These are phyloP conservation scores for Scutellaria galericulata DNA, from an alignment of 257 asterid genomes.

Conservation along the genomic window DNA sequence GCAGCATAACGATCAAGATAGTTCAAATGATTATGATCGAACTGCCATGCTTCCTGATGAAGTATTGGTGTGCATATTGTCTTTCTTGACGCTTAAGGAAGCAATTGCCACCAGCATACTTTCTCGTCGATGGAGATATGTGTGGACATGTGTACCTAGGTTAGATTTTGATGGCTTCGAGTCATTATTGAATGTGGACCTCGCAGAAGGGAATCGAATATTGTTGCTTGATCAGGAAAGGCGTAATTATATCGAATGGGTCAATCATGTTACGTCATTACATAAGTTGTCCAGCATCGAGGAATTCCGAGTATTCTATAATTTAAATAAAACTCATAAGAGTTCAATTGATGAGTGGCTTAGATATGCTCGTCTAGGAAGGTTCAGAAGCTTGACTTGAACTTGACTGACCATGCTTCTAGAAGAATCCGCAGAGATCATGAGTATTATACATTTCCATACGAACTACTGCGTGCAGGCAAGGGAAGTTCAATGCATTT, in stretches of 20 bases:
- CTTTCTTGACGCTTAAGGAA: neutral
- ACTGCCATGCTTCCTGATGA: neutral
- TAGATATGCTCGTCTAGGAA: slow-evolving; percentile 15
- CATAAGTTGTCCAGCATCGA: neutral
- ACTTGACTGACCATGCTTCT: neutral
- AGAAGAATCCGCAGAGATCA: neutral
- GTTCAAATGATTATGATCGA: neutral
- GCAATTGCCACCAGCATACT: neutral
- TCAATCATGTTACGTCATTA: neutral
- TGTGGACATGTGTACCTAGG: too few species aligned
- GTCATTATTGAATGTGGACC: neutral
- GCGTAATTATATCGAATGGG: neutral
- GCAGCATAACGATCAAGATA: too few species aligned
- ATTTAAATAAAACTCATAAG: neutral
- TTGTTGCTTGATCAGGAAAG: neutral
- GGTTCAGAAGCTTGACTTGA: slow-evolving; percentile 30
- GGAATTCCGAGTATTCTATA: slow-evolving; percentile 1
- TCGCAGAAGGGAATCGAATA: neutral
- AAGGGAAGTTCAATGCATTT: neutral
- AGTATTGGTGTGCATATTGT: neutral
- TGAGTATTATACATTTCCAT: neutral
- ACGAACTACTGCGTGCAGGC: neutral
- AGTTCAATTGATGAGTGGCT: neutral
- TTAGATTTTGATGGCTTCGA: neutral
- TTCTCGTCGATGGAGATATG: too few species aligned